A percentile compares a stretch with the other conserved stretches of the same genome.
Evolutionary conservation across 257 asterid species (phyloP).

Genomic region (Cordia subcordata): DNA sequence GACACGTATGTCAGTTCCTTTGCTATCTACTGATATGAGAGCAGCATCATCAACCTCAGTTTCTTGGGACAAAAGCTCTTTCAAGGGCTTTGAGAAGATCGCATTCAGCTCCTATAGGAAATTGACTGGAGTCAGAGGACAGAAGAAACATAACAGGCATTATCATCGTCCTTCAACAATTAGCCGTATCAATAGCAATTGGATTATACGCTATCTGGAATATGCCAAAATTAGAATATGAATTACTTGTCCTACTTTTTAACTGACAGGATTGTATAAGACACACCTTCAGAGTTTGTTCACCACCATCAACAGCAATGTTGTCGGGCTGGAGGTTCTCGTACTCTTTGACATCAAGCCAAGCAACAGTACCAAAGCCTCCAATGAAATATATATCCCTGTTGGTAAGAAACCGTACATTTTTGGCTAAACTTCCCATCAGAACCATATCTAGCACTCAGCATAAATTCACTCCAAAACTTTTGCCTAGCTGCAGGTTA

Average conservation of each 20-base stretch:
- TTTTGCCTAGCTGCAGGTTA: too few species aligned
- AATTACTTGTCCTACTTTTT: not conserved
- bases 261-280: conserved; percentile 3
- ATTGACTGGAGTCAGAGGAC: not conserved
- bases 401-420: conserved; percentile 16
- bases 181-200: not conserved
- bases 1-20: conserved; percentile 81
- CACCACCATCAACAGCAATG: conserved; percentile 92
- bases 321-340: conserved; percentile 83
- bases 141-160: too few species aligned
- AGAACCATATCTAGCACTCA: too few species aligned
- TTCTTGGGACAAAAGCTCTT: conserved; percentile 73
- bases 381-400: conserved; percentile 97
- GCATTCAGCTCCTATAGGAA: conserved; percentile 70
- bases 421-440: too few species aligned
- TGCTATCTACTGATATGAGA: conserved; percentile 87
- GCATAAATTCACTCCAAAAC: too few species aligned
- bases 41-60: conserved; percentile 91
- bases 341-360: conserved; percentile 90
- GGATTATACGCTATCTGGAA: not conserved
- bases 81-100: conserved; percentile 75
- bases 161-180: too few species aligned
- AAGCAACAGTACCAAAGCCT: conserved; percentile 97
- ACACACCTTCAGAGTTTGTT: conserved; percentile 76
- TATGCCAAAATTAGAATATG: not conserved